Evolutionary conservation across 2,329 filamentous ascomycete species (phyloP).

Genomic region (Pseudocercospora eumusae): DNA sequence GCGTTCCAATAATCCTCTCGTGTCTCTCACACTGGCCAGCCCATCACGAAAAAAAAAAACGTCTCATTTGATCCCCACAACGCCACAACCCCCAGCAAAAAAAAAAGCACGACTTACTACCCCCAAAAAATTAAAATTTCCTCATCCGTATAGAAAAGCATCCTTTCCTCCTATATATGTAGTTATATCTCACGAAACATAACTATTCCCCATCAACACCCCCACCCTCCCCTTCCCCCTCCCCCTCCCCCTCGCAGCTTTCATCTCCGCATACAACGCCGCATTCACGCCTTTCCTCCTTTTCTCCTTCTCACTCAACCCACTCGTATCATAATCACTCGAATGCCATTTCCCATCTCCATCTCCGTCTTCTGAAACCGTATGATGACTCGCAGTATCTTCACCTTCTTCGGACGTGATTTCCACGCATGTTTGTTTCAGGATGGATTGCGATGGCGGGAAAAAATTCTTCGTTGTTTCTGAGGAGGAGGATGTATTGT

Average conservation of each 20-base stretch:
- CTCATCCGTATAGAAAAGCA: too few relatives aligned
- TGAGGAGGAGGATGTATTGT: background rate
- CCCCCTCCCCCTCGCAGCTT: conserved; percentile 46
- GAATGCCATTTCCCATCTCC: conserved; percentile 42
- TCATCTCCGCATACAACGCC: conserved; percentile 51
- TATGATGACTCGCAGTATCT: conserved; percentile 29
- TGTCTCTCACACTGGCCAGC: too few relatives aligned
- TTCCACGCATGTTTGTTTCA: conserved; percentile 24
- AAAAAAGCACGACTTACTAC: too few relatives aligned
- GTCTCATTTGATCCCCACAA: too few relatives aligned
- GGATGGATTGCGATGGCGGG: conserved; percentile 19
- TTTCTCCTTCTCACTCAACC: conserved; percentile 45
- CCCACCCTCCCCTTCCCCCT: conserved; percentile 33
- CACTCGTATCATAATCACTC: conserved; percentile 44
- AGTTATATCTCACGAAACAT: conserved; percentile 33
- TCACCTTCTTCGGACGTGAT: conserved; percentile 37
- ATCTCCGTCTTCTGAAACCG: conserved; percentile 24
- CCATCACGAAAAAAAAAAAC: too few relatives aligned
- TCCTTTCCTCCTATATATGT: too few relatives aligned
- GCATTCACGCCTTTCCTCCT: conserved; percentile 53
- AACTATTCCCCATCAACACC: conserved; percentile 36
- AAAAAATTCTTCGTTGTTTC: background rate
- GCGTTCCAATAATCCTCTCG: too few relatives aligned
- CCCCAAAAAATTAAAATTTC: too few relatives aligned
- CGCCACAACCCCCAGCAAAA: too few relatives aligned